phyloP scores from a whole-genome alignment of 31 red algal genomes.

The Endocladia muricata region DNA sequence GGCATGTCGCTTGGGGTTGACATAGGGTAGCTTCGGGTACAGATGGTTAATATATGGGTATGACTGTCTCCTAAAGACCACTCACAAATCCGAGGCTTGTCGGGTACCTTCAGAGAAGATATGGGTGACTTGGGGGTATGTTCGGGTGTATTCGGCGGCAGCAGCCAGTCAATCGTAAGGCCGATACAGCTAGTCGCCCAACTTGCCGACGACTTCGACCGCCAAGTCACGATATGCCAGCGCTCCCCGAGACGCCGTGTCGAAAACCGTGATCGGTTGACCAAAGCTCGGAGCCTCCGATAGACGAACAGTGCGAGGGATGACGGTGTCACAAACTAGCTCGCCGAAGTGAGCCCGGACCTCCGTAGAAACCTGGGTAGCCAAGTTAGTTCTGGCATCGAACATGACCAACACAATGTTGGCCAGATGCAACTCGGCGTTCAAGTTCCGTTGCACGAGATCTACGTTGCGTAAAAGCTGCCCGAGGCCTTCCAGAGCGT shows the following conservation, averaged over 20 bases:
- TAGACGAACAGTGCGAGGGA: constrained; percentile 11
- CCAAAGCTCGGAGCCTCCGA: constrained; percentile 8
- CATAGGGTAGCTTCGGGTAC: too few relatives aligned
- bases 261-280: not conserved
- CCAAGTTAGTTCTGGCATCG: not conserved
- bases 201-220: not conserved
- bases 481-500: not conserved
- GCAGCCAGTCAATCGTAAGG: not conserved
- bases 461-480: not conserved
- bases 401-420: not conserved
- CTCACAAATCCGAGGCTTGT: too few relatives aligned
- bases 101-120: too few relatives aligned
- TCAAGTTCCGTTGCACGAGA: not conserved
- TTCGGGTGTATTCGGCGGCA: not conserved
- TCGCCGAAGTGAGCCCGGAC: not conserved
- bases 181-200: not conserved
- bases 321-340: not conserved
- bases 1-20: too few relatives aligned
- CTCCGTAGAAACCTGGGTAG: not conserved
- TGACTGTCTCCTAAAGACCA: too few relatives aligned
- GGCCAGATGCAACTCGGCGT: not conserved
- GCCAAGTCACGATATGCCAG: not conserved
- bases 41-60: too few relatives aligned
- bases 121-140: not conserved
- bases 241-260: not conserved